Base-by-base conservation (phyloP, 176 grass and related monocot genomes). In the Aegilops bicornis region DNA sequence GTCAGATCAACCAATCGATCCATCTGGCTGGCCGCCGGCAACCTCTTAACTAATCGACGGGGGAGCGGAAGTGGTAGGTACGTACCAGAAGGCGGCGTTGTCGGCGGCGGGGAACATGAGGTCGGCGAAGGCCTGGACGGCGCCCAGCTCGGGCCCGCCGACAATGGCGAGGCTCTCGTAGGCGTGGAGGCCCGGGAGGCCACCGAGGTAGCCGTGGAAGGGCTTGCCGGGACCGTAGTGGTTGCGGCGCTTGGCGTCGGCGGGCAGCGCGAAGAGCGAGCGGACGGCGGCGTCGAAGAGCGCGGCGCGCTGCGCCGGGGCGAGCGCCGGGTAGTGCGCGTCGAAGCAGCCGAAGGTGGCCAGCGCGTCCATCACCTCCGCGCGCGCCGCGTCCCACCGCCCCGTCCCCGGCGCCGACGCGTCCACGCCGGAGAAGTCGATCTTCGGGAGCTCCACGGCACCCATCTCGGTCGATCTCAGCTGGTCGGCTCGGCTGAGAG, bases 151-250 rank as follows among this genome's bases (percentile, higher is more conserved):
- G 13, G 50, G n/a, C 39, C 56, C 86, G 64, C 91, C 88, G 3
- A 74, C 45, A 23, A 98, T 40, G 54, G 91, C 82, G 25, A 95
- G 52, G 87, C 90, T 89, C 80, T 97, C 92, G 81, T 87, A 92
- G 9, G 60, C 69, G 11, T 85, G 67, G 32, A 82, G 8, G n/a
- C 73, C 86, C 3, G 92, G 84, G 75, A 91, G 24, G 14, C 54
- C 70, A 22, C 91, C 91, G 2, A 92, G 11, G 86, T 94, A 94
- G 62, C 90, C 95, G 73, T 94, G 81, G 17, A 83, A 88, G 22
- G 90, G 92, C 64, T 56, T 92, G 31, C 89, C 83, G 3, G 74
- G 86, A 16, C 94, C 91, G 87, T 91, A 86, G 71, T 56, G 23
- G 92, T 94, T 94, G 37, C 73, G 86, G 54, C 76, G 82, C 88